These are phyloP conservation scores for Linum trigynum DNA, from an alignment of 345 rosid genomes.

Conservation along the genomic window DNA sequence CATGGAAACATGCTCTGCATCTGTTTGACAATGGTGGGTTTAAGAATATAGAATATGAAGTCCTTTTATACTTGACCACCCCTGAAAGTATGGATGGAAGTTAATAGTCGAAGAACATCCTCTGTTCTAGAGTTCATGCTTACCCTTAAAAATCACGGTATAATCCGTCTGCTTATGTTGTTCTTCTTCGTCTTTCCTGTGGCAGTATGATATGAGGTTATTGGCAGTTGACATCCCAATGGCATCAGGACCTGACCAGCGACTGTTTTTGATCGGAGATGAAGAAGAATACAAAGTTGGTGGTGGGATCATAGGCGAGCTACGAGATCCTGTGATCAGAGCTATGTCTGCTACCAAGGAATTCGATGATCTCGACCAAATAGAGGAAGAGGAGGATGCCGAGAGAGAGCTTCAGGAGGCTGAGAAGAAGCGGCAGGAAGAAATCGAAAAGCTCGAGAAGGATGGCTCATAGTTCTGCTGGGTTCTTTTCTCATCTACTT, in stretches of 20 bases:
- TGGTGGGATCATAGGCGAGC: constrained; percentile 70
- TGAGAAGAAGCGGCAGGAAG: constrained; percentile 57
- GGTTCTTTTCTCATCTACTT: not conserved
- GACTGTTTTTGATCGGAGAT: constrained; percentile 13
- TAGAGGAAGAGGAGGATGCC: constrained; percentile 84
- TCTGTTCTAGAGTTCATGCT: too few relatives aligned
- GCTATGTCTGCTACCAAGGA: constrained; percentile 91
- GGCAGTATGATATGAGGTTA: constrained; percentile 75
- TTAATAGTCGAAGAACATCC: too few relatives aligned
- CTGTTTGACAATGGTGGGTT: too few relatives aligned
- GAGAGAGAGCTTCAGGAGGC: constrained; percentile 68
- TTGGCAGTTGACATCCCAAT: constrained; percentile 84
- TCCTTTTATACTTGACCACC: too few relatives aligned
- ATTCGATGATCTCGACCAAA: constrained; percentile 74
- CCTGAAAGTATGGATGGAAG: too few relatives aligned
- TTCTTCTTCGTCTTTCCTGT: not conserved
- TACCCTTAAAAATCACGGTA: not conserved
- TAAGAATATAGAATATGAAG: too few relatives aligned
- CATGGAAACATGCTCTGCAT: too few relatives aligned
- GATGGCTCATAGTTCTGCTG: constrained; percentile 22
- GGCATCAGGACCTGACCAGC: constrained; percentile 89
- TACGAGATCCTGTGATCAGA: constrained; percentile 84
- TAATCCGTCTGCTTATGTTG: not conserved
- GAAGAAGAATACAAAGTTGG: constrained; percentile 18
- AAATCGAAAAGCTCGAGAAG: constrained; percentile 56